These are phyloP conservation scores for Ciborinia camelliae DNA, from an alignment of 2,329 filamentous ascomycete species.

Conservation along the genomic window DNA sequence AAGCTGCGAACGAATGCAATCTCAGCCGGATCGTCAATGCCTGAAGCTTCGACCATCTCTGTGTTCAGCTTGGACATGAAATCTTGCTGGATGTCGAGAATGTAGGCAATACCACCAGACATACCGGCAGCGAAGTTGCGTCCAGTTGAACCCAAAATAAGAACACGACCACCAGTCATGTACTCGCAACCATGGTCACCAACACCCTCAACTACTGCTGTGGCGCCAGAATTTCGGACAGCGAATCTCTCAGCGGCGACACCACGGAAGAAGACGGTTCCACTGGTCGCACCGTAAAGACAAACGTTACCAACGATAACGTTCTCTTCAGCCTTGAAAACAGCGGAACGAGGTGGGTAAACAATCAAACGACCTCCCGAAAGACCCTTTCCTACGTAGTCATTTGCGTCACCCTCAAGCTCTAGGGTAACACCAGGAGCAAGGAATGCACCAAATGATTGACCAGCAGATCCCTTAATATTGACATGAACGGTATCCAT, in stretches of 20 bases:
- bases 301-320: conserved; percentile 91
- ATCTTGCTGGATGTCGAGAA: conserved; percentile 84
- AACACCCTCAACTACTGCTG: conserved; percentile 91
- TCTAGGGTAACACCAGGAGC: conserved; percentile 92
- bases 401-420: conserved; percentile 92
- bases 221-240: conserved; percentile 93
- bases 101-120: conserved; percentile 95
- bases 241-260: conserved; percentile 94
- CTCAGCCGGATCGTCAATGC: conserved; percentile 79
- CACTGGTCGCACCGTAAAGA: conserved; percentile 87
- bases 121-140: conserved; percentile 98
- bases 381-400: conserved; percentile 94
- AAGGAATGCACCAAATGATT: conserved; percentile 93
- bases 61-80: conserved; percentile 92
- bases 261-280: conserved; percentile 95
- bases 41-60: conserved; percentile 92
- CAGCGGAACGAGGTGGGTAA: conserved; percentile 84
- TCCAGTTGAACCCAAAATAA: conserved; percentile 83
- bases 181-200: conserved; percentile 98
- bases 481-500: conserved; percentile 94
- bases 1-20: conserved; percentile 87
- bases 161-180: conserved; percentile 92
- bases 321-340: conserved; percentile 96
- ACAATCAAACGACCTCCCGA: conserved; percentile 91
- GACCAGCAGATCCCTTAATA: conserved; percentile 92